Base-by-base conservation (phyloP, 2,329 filamentous ascomycete genomes). In the Colletotrichum echinochloae region DNA sequence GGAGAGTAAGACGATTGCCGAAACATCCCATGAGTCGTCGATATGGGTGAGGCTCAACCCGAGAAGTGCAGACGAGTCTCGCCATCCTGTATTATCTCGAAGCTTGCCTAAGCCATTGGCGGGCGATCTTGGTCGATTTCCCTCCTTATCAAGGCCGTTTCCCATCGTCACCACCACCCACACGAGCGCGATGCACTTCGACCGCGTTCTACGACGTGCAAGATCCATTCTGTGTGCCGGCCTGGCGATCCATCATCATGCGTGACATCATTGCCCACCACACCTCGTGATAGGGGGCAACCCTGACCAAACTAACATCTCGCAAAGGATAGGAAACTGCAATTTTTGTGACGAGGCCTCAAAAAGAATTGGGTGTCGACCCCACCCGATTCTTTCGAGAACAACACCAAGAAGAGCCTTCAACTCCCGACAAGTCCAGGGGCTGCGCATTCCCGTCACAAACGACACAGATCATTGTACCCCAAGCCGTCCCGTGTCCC, bases 351-450 rank as follows among this genome's bases (percentile, higher is more conserved):
- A 37, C n/a, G 35, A 28, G 26, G 46, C 35, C 28, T 35, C 41
- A 20, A 46, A 11, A 37, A n/a, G 20, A 30, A 52, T 30, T 6
- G 18, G 28, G 49, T 64, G 44, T 64, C 41, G 57, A 67, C 65
- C 65, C 60, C 65, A 60, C 65, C 41, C 52, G 44, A 51, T 68
- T 68, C 44, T 65, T 60, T 41, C 46, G n/a, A 35, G 35, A 44
- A 55, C 26, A 33, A 62, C 18, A 41, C 51, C 7, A 55, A 46
- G 37, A 55, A 46, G 37, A 20, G 48, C 41, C 44, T 60, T 20
- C 44, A 60, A 35, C 57, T 26, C 49, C 16, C n/a, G 28, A 37
- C 20, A 18, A 12, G 14, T 18, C 60, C 33, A 51, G 33, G 18
- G 44, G 26, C 44, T n/a, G 33, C 46, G 59, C 11, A 48, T 54